Evolutionary conservation across 2,329 filamentous ascomycete genomes (phyloP), one percentile per base, ranked within the genome.

Genomic region (Trichoderma aggressivum): DNA sequence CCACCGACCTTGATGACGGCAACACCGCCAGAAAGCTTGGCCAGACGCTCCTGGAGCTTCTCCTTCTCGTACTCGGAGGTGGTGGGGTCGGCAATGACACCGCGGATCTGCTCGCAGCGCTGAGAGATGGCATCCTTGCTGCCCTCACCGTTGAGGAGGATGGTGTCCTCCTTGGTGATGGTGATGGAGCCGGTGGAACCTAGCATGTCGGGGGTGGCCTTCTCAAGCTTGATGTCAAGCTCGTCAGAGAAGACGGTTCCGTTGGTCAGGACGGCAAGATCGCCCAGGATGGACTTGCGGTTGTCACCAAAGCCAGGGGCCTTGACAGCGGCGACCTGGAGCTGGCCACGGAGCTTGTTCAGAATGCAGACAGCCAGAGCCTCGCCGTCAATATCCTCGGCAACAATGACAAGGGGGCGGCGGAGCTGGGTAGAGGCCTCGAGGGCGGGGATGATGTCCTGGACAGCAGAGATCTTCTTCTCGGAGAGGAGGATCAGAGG

Each of bases 11-110:
- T 98, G 89, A 99, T 98, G 84, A 99, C 96, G 78, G 96, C 96
- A 78, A 99, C 96, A 89, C 96, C 96, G 75, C 96, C 96, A 76
- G 96, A 98, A 76, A 99, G 93, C 91, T 99, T 99, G 78, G 96
- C 96, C 73, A 99, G 93, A 86, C 96, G 96, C 88, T 99, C 96
- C 87, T 98, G 96, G 75, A 99, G 93, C 91, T 99, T 99, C 92
- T 99, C 96, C 90, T 98, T 98, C 90, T 99, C 96, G 86, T 99
- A 99, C 81, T 99, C 96, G 62, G 94, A 98, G 75, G 96, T 99
- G 78, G 89, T 91, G 75, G 95, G 92, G 86, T 99, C 96, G 74
- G 87, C 88, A 87, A 98, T 97, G 84, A 98, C 94, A 77, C 95
- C 94, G 77, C 96, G 94, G 84, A 99, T 99, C 88, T 99, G 96